These are phyloP conservation scores for Wickerhamiella australiensis DNA, from an alignment of 805 yeast genomes.

Conservation along the genomic window DNA sequence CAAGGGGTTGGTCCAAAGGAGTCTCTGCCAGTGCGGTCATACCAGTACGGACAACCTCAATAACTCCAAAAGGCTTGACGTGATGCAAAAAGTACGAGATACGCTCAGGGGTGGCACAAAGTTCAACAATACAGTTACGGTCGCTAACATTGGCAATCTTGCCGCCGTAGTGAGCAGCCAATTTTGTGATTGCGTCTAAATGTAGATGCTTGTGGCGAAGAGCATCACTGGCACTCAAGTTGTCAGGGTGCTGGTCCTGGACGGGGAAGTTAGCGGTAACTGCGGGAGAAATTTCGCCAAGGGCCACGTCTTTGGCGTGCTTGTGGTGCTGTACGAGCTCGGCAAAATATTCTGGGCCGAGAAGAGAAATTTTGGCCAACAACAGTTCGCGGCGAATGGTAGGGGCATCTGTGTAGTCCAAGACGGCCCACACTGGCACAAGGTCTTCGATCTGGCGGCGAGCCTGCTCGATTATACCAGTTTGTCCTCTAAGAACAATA, in stretches of 20 bases:
- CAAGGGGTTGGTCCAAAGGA: slow-evolving; percentile 49
- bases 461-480: slow-evolving; percentile 94
- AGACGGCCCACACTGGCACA: slow-evolving; percentile 95
- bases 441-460: slow-evolving; percentile 95
- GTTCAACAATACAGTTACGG: slow-evolving; percentile 86
- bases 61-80: slow-evolving; percentile 88
- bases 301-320: slow-evolving; percentile 29
- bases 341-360: slow-evolving; percentile 98
- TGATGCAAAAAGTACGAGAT: slow-evolving; percentile 75
- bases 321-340: slow-evolving; percentile 81
- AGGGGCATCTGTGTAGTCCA: slow-evolving; percentile 84
- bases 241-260: slow-evolving; percentile 67
- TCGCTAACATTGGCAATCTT: slow-evolving; percentile 83
- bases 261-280: slow-evolving; percentile 26
- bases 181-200: slow-evolving; percentile 66
- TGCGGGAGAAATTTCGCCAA: slow-evolving; percentile 27
- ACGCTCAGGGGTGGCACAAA: slow-evolving; percentile 87
- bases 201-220: slow-evolving; percentile 88
- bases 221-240: slow-evolving; percentile 81
- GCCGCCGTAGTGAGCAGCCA: slow-evolving; percentile 85
- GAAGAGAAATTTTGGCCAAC: slow-evolving; percentile 78
- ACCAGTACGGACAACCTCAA: slow-evolving; percentile 95
- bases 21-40: slow-evolving; percentile 98
- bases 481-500: slow-evolving; percentile 84
- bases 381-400: slow-evolving; percentile 84